A percentile compares a stretch with the other conserved stretches of the same genome.
Conservation (phyloP, 2,329 filamentous ascomycete species). For the Domatiomyces catenatus region DNA sequence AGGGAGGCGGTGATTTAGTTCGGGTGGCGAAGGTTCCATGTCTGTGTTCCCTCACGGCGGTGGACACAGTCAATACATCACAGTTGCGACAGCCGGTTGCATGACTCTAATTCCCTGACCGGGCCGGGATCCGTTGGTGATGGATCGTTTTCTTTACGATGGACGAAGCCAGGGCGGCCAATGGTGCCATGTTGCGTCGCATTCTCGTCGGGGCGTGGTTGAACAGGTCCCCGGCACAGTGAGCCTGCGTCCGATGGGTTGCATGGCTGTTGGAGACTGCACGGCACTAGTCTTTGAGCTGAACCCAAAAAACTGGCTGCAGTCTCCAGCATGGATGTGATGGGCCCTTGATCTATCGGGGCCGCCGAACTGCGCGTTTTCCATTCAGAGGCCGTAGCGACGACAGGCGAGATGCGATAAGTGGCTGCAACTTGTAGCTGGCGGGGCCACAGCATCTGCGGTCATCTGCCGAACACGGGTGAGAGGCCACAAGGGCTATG, state of each 20-base stretch:
- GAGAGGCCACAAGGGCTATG: not conserved
- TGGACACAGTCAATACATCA: not conserved
- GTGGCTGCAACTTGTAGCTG: not conserved
- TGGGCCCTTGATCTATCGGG: not conserved
- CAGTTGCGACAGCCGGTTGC: not conserved
- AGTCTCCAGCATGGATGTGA: not conserved
- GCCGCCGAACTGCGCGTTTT: not conserved
- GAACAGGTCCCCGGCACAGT: not conserved
- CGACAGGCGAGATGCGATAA: not conserved
- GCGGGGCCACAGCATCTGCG: not conserved
- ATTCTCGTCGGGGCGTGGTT: not conserved
- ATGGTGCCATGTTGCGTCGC: no score
- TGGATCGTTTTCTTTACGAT: no score
- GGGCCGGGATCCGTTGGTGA: not conserved
- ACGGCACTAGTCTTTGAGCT: not conserved
- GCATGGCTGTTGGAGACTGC: not conserved
- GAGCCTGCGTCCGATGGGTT: not conserved
- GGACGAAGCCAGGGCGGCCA: no score
- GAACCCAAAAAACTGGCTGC: not conserved
- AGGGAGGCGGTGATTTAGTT: not conserved
- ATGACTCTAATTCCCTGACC: not conserved
- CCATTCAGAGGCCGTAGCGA: not conserved
- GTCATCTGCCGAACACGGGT: not conserved
- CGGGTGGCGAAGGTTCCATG: not conserved
- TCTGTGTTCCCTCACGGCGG: not conserved